Evolutionary conservation across 2,329 filamentous ascomycete genomes (phyloP).

Genomic region (Fusarium sp.): DNA sequence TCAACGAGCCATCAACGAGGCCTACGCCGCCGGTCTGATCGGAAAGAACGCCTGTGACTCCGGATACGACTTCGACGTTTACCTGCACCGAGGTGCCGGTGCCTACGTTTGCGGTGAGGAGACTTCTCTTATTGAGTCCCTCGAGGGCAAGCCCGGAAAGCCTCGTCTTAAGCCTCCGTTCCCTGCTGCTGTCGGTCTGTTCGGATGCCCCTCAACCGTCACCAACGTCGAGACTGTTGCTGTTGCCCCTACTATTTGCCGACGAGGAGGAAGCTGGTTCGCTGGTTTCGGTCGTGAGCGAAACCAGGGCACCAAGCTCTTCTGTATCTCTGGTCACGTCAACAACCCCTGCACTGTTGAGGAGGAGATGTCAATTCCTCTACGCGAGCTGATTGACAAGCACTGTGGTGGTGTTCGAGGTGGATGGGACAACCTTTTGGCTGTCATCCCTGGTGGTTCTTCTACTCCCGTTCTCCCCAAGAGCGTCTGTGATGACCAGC

Average conservation of each 20-base stretch:
- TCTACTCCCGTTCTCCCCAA: constrained; percentile 97
- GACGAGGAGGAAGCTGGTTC: constrained; percentile 93
- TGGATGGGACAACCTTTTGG: constrained; percentile 97
- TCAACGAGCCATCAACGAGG: constrained; percentile 96
- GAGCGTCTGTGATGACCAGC: constrained; percentile 88
- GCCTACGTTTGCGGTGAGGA: constrained; percentile 99
- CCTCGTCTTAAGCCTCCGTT: constrained; percentile 98
- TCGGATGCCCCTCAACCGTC: constrained; percentile 97
- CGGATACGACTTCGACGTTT: constrained; percentile 98
- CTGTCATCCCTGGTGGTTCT: constrained; percentile 94
- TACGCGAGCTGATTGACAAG: constrained; percentile 96
- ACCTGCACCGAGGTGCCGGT: constrained; percentile 94
- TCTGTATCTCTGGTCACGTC: constrained; percentile 97
- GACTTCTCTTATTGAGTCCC: constrained; percentile 96
- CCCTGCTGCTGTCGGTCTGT: constrained; percentile 95
- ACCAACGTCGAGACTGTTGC: constrained; percentile 98
- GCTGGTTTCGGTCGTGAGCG: constrained; percentile 93
- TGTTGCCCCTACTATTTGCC: constrained; percentile 94
- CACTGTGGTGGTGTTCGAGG: constrained; percentile 97
- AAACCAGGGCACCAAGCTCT: constrained; percentile 97
- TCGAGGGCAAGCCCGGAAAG: constrained; percentile 99
- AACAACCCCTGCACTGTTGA: constrained; percentile 99
- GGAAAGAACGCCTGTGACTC: constrained; percentile 98
- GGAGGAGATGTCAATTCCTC: constrained; percentile 98
- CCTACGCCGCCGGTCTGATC: constrained; percentile 92